A percentile compares a stretch with the other conserved stretches of the same genome.
Conservation (phyloP, 768 basidiomycete species). For the Leccinum incarnatum region DNA sequence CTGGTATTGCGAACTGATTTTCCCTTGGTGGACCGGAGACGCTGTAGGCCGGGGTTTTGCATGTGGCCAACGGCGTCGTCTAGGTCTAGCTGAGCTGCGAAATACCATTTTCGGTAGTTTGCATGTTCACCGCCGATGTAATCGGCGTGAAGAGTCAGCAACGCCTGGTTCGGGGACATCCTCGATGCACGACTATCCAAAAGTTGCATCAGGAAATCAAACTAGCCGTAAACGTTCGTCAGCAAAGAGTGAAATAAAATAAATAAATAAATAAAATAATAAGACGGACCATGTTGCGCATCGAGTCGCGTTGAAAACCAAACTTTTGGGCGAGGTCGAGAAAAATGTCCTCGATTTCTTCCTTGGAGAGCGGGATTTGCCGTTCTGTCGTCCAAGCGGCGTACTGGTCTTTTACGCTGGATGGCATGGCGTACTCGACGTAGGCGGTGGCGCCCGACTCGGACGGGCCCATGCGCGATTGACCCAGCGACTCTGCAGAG, state of each 20-base stretch:
- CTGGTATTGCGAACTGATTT: slow-evolving; percentile 53
- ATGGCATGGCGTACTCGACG: slow-evolving; percentile 54
- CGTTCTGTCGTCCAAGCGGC: slow-evolving; percentile 93
- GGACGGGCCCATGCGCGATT: slow-evolving; percentile 56
- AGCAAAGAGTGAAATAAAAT: slow-evolving; percentile 14
- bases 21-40: slow-evolving; percentile 71
- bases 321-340: slow-evolving; percentile 98
- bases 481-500: slow-evolving; percentile 74
- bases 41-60: slow-evolving; percentile 87
- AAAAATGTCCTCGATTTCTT: slow-evolving; percentile 98
- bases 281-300: slow-evolving; percentile 83
- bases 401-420: slow-evolving; percentile 76
- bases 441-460: slow-evolving; percentile 73
- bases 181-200: slow-evolving; percentile 95
- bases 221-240: slow-evolving; percentile 43
- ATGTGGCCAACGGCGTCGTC: slow-evolving; percentile 94
- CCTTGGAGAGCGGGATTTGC: slow-evolving; percentile 95
- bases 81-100: slow-evolving; percentile 96
- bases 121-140: slow-evolving; percentile 98
- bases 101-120: slow-evolving; percentile 99
- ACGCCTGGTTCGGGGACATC: slow-evolving; percentile 94
- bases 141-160: slow-evolving; percentile 94
- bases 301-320: slow-evolving; percentile 93
- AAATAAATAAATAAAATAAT: slow-evolving; percentile 14
- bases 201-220: slow-evolving; percentile 97